Evolutionary conservation across 225 moss, liverwort and hornwort genomes (phyloP).

Genomic region (Pseudisothecium myosuroides): DNA sequence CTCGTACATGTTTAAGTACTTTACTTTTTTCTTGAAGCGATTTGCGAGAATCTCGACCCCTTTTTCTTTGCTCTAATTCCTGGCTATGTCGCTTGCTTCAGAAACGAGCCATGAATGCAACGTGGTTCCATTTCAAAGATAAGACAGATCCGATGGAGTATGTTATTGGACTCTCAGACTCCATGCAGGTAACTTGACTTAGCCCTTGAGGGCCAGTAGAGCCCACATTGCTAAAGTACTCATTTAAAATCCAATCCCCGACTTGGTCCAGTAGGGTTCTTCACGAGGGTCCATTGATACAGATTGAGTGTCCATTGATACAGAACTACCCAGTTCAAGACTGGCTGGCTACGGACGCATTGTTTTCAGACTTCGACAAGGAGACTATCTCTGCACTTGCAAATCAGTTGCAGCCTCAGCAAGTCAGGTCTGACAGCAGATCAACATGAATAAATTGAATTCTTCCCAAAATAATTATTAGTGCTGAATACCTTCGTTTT

Average conservation of each 20-base stretch:
- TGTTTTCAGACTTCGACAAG: constrained; percentile 58
- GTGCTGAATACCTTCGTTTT: neutral
- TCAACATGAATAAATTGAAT: too few relatives aligned
- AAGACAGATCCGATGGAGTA: constrained; percentile 73
- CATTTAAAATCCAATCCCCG: too few relatives aligned
- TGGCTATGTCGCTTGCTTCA: neutral
- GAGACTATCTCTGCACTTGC: constrained; percentile 33
- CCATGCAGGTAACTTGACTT: constrained; percentile 24
- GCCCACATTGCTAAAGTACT: neutral
- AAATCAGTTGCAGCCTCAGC: constrained; percentile 50
- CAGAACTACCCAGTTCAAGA: constrained; percentile 70
- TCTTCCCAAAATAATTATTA: neutral
- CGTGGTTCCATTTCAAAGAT: constrained; percentile 88
- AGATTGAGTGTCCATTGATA: neutral
- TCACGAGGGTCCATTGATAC: neutral
- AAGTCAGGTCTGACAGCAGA: constrained; percentile 47
- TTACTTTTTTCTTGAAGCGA: too few relatives aligned
- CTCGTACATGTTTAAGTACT: too few relatives aligned
- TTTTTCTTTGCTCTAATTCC: neutral
- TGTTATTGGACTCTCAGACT: constrained; percentile 51
- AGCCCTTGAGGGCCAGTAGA: neutral
- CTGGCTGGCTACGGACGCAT: constrained; percentile 70
- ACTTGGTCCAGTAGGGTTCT: neutral
- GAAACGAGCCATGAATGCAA: constrained; percentile 68
- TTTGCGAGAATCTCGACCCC: neutral